Base-by-base conservation (phyloP, 768 basidiomycete genomes). In the Kwoniella shandongensis region DNA sequence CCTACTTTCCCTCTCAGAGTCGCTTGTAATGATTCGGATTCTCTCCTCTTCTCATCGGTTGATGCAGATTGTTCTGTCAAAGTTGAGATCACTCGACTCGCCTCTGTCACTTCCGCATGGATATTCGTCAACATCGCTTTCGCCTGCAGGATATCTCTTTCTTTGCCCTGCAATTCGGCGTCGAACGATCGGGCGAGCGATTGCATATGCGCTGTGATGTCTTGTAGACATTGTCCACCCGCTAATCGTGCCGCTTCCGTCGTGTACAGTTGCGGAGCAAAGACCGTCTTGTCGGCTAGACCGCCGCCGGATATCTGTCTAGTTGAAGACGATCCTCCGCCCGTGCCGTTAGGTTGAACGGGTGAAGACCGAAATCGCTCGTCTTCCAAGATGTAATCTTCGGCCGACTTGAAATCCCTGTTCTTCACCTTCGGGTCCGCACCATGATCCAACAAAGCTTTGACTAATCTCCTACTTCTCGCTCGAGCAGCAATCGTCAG, bases 331-430 rank as follows among this genome's bases (percentile, higher is more conserved):
- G 26, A 25, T 15, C 30, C 27, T 20, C 47, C 59, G 2, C 38
- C 53, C n/a, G 39, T 56, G 23, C 48, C 62, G 32, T 57, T 51
- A 1, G 64, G 47, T 6, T 89, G 86, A 0, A 85, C 83, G 2
- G 93, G 93, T 6, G 91, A 94, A 1, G 89, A 88, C 36, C 94
- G 83, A 79, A 97, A 97, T 45, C 93, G 85, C 76, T 98, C 96
- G 73, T 99, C 96, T 76, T 99, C 96, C 32, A 99, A 82, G 62
- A 99, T 98, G 71, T 98, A 99, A 74, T 98, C 96, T 78, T 99
- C 94, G 2, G 96, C 89, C 58, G 87, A 92, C 79, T 98, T 98
- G 45, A 91, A 89, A 67, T 99, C 96, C 54, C 87, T 83, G 73
- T 99, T 99, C 59, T 85, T 81, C 61, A 98, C 84, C 78, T 96